A percentile compares a stretch with the other conserved stretches of the same genome.
phyloP scores from a whole-genome alignment of 2,329 filamentous ascomycete genomes.

The Thermothelomyces thermophilus region DNA sequence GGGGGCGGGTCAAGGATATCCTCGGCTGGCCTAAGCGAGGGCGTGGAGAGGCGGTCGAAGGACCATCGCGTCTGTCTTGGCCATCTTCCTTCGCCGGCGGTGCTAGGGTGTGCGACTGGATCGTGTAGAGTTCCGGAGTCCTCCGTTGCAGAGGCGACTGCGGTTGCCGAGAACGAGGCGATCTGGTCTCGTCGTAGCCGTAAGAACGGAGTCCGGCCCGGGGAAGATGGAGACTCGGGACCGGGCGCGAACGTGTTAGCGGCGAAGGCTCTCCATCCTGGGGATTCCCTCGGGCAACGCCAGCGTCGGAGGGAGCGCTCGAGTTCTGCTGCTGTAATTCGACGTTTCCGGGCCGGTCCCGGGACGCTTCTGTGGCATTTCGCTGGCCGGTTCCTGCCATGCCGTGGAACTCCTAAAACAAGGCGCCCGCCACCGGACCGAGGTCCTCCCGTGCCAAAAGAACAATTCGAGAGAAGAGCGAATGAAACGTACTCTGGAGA shows the following conservation, averaged over 20 bases:
- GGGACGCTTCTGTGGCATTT: slow-evolving; percentile 19
- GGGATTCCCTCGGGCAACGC: background rate
- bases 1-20: slow-evolving; percentile 24
- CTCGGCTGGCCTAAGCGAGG: slow-evolving; percentile 15
- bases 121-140: slow-evolving; percentile 28
- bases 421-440: background rate
- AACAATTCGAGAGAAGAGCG: background rate
- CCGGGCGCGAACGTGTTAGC: background rate
- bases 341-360: slow-evolving; percentile 25
- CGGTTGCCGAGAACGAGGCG: slow-evolving; percentile 6
- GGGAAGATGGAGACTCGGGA: background rate
- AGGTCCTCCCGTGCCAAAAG: background rate
- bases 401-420: slow-evolving; percentile 3
- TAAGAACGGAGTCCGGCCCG: background rate
- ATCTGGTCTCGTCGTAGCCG: background rate
- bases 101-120: slow-evolving; percentile 25
- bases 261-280: background rate
- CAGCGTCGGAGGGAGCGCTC: background rate
- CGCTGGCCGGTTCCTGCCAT: slow-evolving; percentile 22
- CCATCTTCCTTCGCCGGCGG: slow-evolving; percentile 5
- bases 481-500: background rate
- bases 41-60: background rate
- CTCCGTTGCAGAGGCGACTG: slow-evolving; percentile 18
- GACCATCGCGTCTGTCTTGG: background rate
- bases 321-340: slow-evolving; percentile 19